Conservation (phyloP, 2,329 filamentous ascomycete species). For the Epichloe gansuensis region DNA sequence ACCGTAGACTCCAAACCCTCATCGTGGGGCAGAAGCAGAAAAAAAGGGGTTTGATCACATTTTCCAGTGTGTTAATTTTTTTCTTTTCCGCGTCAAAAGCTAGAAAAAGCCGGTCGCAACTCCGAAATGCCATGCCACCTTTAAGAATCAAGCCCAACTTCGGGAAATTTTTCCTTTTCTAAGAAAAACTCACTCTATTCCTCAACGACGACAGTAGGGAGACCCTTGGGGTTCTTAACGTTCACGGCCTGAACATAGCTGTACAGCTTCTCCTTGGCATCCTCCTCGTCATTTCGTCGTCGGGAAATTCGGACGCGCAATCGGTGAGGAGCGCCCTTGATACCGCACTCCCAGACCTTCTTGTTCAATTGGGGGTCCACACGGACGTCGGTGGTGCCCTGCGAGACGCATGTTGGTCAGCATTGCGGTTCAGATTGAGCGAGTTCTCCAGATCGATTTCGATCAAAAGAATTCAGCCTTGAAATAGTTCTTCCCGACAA, state of each 20-base stretch:
- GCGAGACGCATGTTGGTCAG: slow-evolving; percentile 13
- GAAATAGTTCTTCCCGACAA: neutral
- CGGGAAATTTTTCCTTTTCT: slow-evolving; percentile 15
- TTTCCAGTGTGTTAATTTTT: slow-evolving; percentile 13
- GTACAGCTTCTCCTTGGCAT: slow-evolving; percentile 99
- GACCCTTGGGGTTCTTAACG: slow-evolving; percentile 98
- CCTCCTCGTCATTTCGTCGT: slow-evolving; percentile 99
- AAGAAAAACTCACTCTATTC: slow-evolving; percentile 36
- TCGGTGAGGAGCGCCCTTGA: slow-evolving; percentile 98
- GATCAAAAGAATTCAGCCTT: neutral
- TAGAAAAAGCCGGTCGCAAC: slow-evolving; percentile 33
- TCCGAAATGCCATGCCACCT: slow-evolving; percentile 33
- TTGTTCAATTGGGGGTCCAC: slow-evolving; percentile 99
- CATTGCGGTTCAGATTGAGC: neutral
- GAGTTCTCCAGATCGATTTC: neutral
- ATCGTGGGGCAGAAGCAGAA: neutral
- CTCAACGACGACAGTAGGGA: slow-evolving; percentile 81
- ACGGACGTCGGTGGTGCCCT: slow-evolving; percentile 96
- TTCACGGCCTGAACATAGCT: slow-evolving; percentile 99
- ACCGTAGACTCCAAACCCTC: neutral
- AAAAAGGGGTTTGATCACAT: slow-evolving; percentile 22
- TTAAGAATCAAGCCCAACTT: slow-evolving; percentile 28
- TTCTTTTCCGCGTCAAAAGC: slow-evolving; percentile 29
- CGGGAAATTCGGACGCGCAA: slow-evolving; percentile 96
- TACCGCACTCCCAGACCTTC: slow-evolving; percentile 99